A percentile compares a stretch with the other conserved stretches of the same genome.
These are phyloP conservation scores for Castanea crenata DNA, from an alignment of 306 rosid species.

Conservation along the genomic window DNA sequence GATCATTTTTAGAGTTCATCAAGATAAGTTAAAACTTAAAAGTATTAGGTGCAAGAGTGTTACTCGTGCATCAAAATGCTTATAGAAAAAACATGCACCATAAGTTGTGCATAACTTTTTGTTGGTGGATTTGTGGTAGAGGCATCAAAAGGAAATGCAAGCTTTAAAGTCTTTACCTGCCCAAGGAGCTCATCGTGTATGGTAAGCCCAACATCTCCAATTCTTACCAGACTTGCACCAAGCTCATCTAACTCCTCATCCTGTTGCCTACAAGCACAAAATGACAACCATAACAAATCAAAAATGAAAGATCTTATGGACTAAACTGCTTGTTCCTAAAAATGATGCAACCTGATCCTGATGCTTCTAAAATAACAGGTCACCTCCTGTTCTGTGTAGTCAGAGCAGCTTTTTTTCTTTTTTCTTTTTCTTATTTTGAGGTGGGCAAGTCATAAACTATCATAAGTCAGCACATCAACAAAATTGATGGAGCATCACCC, in stretches of 20 bases:
- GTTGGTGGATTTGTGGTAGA: background rate
- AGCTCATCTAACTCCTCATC: conserved; percentile 98
- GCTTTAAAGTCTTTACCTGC: conserved; percentile 56
- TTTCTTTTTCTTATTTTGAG: no score
- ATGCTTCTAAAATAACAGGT: no score
- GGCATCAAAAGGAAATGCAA: background rate
- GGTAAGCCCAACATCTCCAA: conserved; percentile 97
- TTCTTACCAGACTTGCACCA: conserved; percentile 86
- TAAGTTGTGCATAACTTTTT: background rate
- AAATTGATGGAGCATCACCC: no score
- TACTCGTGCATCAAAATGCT: conserved; percentile 8
- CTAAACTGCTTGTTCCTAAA: no score
- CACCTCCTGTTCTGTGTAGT: no score
- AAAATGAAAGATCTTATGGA: no score
- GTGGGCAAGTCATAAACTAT: no score
- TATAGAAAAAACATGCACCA: background rate
- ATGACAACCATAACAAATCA: no score
- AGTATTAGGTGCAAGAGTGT: background rate
- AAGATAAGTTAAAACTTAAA: background rate
- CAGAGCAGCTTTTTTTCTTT: no score
- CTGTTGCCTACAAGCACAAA: conserved; percentile 56
- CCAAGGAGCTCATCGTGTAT: conserved; percentile 93
- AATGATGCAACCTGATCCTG: no score
- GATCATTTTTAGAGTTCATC: background rate
- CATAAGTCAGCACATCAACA: no score